phyloP scores from a whole-genome alignment of 2,329 filamentous ascomycete species.

The Hypoxylon sp. region DNA sequence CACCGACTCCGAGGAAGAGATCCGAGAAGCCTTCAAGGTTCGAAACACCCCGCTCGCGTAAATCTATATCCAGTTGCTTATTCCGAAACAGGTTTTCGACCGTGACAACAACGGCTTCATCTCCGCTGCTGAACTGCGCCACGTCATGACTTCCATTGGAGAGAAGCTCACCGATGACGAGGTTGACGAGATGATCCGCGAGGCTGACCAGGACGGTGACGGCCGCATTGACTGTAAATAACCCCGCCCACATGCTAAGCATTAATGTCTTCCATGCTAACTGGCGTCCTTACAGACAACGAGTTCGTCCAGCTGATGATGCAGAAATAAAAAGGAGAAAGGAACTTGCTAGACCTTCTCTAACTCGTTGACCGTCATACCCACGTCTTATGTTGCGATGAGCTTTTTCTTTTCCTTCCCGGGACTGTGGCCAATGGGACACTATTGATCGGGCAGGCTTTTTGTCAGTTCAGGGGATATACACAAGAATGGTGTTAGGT shows the following conservation, averaged over 20 bases:
- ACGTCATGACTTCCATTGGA: slow-evolving; percentile 93
- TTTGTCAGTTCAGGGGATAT: slow-evolving; percentile 37
- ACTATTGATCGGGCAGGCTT: slow-evolving; percentile 34
- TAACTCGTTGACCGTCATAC: slow-evolving; percentile 48
- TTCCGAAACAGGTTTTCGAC: slow-evolving; percentile 75
- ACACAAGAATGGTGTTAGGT: slow-evolving; percentile 45
- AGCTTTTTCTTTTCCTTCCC: slow-evolving; percentile 45
- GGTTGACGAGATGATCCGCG: slow-evolving; percentile 93
- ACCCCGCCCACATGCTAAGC: slow-evolving; percentile 31
- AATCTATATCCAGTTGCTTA: slow-evolving; percentile 42
- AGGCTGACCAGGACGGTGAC: slow-evolving; percentile 91
- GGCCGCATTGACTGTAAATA: slow-evolving; percentile 87
- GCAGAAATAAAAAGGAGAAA: slow-evolving; percentile 78
- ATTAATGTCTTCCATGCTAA: slow-evolving; percentile 43
- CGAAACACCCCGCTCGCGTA: slow-evolving; percentile 23
- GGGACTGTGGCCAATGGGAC: slow-evolving; percentile 33
- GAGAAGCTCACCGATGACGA: slow-evolving; percentile 93
- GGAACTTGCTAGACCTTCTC: slow-evolving; percentile 41
- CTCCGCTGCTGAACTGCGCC: slow-evolving; percentile 87
- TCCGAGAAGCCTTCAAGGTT: slow-evolving; percentile 90
- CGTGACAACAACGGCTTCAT: slow-evolving; percentile 95
- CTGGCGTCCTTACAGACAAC: slow-evolving; percentile 75
- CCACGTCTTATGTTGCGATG: slow-evolving; percentile 49
- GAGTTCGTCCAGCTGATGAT: slow-evolving; percentile 96
- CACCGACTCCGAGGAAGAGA: slow-evolving; percentile 91